Conservation (phyloP, 2,329 filamentous ascomycete species). For the Thermoascus crustaceus region DNA sequence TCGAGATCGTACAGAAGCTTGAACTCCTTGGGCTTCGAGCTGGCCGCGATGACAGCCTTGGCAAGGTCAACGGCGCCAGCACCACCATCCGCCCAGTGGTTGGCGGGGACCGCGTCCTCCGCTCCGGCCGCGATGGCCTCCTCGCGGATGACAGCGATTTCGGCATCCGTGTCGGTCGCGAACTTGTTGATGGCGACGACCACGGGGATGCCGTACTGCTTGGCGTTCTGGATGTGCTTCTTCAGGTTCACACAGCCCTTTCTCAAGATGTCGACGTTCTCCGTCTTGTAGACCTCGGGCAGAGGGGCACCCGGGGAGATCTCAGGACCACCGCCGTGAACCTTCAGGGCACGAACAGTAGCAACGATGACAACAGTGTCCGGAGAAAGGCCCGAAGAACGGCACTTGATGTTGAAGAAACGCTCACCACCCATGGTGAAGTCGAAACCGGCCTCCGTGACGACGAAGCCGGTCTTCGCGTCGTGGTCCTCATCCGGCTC, state of each 20-base stretch:
- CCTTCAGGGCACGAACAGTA: slow-evolving; percentile 90
- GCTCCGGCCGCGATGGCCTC: slow-evolving; percentile 87
- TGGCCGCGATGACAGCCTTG: slow-evolving; percentile 73
- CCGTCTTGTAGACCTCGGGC: slow-evolving; percentile 80
- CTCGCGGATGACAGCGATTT: slow-evolving; percentile 80
- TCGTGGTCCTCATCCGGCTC: slow-evolving; percentile 81
- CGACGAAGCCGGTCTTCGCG: slow-evolving; percentile 79
- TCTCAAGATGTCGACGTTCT: slow-evolving; percentile 86
- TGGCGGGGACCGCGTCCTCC: slow-evolving; percentile 84
- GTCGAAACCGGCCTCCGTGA: slow-evolving; percentile 96
- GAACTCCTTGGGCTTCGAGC: slow-evolving; percentile 77
- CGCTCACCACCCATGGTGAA: slow-evolving; percentile 99
- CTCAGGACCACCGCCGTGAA: slow-evolving; percentile 91
- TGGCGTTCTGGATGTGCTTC: slow-evolving; percentile 91
- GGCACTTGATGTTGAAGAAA: slow-evolving; percentile 99
- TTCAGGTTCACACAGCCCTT: slow-evolving; percentile 87
- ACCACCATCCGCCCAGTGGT: slow-evolving; percentile 95
- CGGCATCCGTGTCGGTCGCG: slow-evolving; percentile 84
- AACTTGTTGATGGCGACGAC: slow-evolving; percentile 98
- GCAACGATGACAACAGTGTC: slow-evolving; percentile 94
- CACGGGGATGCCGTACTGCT: slow-evolving; percentile 80
- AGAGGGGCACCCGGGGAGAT: slow-evolving; percentile 80
- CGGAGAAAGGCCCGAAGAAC: slow-evolving; percentile 82
- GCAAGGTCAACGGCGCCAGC: slow-evolving; percentile 83
- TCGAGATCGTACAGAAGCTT: slow-evolving; percentile 77